Evolutionary conservation across 441 rosid species (phyloP).

Genomic region (Lepidium campestre): DNA sequence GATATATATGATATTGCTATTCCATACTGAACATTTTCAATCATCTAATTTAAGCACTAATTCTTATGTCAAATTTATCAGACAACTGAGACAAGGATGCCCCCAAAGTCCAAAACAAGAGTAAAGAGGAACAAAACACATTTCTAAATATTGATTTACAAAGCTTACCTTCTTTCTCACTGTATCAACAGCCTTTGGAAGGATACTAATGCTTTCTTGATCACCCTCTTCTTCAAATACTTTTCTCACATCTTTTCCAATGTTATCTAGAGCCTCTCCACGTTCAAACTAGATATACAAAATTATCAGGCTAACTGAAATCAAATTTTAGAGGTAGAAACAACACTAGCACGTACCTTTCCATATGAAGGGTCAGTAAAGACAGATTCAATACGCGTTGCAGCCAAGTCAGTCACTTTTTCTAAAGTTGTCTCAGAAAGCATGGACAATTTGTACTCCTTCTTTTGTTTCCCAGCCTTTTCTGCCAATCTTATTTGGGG

Average conservation of each 20-base stretch:
- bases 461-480: slow-evolving; percentile 89
- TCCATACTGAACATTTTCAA: background rate
- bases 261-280: slow-evolving; percentile 89
- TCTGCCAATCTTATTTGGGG: slow-evolving; percentile 87
- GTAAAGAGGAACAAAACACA: background rate
- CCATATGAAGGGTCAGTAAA: slow-evolving; percentile 85
- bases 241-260: slow-evolving; percentile 59
- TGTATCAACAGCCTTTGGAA: slow-evolving; percentile 81
- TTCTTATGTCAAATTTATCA: background rate
- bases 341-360: slow-evolving; percentile 49
- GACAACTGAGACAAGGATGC: background rate
- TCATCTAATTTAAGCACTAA: background rate
- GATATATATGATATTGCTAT: background rate
- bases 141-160: background rate
- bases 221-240: slow-evolving; percentile 80
- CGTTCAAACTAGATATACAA: slow-evolving; percentile 73
- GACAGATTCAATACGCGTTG: slow-evolving; percentile 62
- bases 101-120: background rate
- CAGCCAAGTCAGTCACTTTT: slow-evolving; percentile 66
- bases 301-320: background rate
- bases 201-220: slow-evolving; percentile 69
- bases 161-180: slow-evolving; percentile 77
- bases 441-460: slow-evolving; percentile 86
- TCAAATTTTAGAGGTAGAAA: background rate
- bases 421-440: slow-evolving; percentile 60